Percentiles rank a stretch among this genome's conserved stretches.
Evolutionary conservation across 257 asterid genomes (phyloP).

Genomic region (Solanum sejunctum): DNA sequence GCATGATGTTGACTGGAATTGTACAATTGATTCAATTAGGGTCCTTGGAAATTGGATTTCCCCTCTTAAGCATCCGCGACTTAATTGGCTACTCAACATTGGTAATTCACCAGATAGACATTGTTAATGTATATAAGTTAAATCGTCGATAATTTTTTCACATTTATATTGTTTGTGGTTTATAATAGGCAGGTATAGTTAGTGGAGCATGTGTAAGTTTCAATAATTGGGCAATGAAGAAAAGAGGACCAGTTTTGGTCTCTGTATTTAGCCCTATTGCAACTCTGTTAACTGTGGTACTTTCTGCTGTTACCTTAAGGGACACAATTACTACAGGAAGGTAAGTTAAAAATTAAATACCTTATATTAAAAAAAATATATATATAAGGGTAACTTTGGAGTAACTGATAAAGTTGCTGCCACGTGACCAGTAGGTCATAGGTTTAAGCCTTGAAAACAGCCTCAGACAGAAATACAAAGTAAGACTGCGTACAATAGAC

Average conservation of each 20-base stretch:
- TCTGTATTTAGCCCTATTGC: conserved; percentile 82
- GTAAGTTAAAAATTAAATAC: conserved; percentile 12
- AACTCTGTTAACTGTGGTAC: conserved; percentile 53
- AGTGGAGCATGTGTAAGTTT: conserved; percentile 67
- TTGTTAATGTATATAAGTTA: not conserved
- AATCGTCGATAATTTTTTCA: not conserved
- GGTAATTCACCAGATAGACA: conserved; percentile 22
- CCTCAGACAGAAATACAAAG: too few species aligned
- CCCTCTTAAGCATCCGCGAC: conserved; percentile 24
- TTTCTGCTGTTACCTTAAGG: conserved; percentile 41
- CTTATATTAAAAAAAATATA: not conserved
- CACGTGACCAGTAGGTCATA: too few species aligned
- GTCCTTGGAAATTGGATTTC: conserved; percentile 41
- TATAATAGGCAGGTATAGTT: conserved; percentile 52
- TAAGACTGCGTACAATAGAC: too few species aligned
- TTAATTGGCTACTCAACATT: conserved; percentile 44
- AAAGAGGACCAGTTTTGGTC: conserved; percentile 82
- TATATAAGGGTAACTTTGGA: too few species aligned
- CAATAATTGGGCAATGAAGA: conserved; percentile 91
- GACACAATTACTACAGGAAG: conserved; percentile 52
- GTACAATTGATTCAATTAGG: conserved; percentile 30
- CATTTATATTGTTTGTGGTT: not conserved
- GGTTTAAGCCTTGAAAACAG: too few species aligned
- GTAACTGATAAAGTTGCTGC: too few species aligned
- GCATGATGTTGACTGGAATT: conserved; percentile 36